These are phyloP conservation scores for Cercospora beticola DNA, from an alignment of 2,329 filamentous ascomycete species.

Conservation along the genomic window DNA sequence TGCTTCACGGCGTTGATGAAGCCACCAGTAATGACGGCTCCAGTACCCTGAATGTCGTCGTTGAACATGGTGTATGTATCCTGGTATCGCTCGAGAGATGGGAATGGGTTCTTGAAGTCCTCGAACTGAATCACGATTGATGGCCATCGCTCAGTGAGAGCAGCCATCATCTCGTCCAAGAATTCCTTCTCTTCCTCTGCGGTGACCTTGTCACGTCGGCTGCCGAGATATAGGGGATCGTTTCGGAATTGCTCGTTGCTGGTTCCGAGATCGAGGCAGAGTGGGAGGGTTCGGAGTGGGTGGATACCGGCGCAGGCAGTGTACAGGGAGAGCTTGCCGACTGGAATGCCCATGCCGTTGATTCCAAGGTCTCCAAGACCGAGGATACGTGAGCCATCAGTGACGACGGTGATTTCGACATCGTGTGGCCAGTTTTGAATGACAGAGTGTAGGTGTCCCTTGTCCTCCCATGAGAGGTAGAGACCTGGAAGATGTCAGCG, in stretches of 20 bases:
- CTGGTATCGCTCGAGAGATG: conserved; percentile 85
- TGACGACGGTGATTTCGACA: conserved; percentile 95
- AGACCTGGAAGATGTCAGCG: conserved; percentile 51
- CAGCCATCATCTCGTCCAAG: conserved; percentile 96
- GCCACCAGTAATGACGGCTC: conserved; percentile 87
- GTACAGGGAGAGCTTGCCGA: conserved; percentile 94
- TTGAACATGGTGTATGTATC: conserved; percentile 94
- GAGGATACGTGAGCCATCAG: conserved; percentile 88
- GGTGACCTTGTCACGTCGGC: conserved; percentile 76
- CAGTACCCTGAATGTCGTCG: conserved; percentile 96
- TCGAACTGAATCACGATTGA: conserved; percentile 85
- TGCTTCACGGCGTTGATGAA: conserved; percentile 75
- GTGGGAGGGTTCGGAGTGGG: conserved; percentile 65
- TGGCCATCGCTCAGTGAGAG: conserved; percentile 74
- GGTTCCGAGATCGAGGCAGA: conserved; percentile 64
- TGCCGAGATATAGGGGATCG: conserved; percentile 89
- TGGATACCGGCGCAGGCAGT: conserved; percentile 93
- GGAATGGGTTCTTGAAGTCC: conserved; percentile 97
- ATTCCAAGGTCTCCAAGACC: conserved; percentile 93
- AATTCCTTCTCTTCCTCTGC: conserved; percentile 81
- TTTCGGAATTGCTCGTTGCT: conserved; percentile 64
- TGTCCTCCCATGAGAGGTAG: conserved; percentile 94
- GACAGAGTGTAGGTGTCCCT: conserved; percentile 83
- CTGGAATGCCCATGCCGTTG: conserved; percentile 96
- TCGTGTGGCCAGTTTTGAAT: conserved; percentile 91